Percentiles rank a stretch among this genome's conserved stretches.
Evolutionary conservation across 495 filamentous ascomycete species (phyloP).

Genomic region (Friedmanniomyces simplex): DNA sequence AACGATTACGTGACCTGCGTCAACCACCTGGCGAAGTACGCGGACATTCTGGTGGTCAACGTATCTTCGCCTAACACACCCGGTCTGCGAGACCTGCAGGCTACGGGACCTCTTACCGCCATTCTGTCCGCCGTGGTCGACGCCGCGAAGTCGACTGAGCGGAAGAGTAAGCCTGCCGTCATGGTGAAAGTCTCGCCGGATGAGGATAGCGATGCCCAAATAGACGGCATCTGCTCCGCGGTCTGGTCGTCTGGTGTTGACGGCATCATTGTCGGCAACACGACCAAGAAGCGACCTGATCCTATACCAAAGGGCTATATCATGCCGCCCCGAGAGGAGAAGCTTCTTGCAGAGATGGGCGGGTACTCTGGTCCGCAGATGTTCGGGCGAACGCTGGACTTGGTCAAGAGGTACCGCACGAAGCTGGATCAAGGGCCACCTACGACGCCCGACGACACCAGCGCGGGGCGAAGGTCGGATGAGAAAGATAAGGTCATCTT

Average conservation of each 20-base stretch:
- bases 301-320: slow-evolving; percentile 53
- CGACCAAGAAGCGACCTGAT: slow-evolving; percentile 69
- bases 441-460: neutral
- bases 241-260: slow-evolving; percentile 77
- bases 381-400: slow-evolving; percentile 61
- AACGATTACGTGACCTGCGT: slow-evolving; percentile 83
- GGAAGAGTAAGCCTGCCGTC: slow-evolving; percentile 66
- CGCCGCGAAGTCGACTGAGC: slow-evolving; percentile 53
- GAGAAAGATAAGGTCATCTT: slow-evolving; percentile 51
- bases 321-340: slow-evolving; percentile 55
- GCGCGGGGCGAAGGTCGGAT: neutral
- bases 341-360: slow-evolving; percentile 61
- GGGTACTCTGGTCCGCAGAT: slow-evolving; percentile 85
- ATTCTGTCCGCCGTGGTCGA: slow-evolving; percentile 74
- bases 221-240: slow-evolving; percentile 78
- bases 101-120: slow-evolving; percentile 63
- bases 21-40: slow-evolving; percentile 66
- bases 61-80: slow-evolving; percentile 95
- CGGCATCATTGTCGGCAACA: slow-evolving; percentile 96
- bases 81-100: slow-evolving; percentile 74
- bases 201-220: slow-evolving; percentile 71
- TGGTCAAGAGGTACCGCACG: slow-evolving; percentile 69
- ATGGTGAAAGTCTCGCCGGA: slow-evolving; percentile 98
- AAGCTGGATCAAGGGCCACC: slow-evolving; percentile 49
- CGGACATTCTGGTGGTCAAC: slow-evolving; percentile 92